Base-by-base conservation (phyloP, 2,329 filamentous ascomycete genomes). In the Cladosporium sp. region DNA sequence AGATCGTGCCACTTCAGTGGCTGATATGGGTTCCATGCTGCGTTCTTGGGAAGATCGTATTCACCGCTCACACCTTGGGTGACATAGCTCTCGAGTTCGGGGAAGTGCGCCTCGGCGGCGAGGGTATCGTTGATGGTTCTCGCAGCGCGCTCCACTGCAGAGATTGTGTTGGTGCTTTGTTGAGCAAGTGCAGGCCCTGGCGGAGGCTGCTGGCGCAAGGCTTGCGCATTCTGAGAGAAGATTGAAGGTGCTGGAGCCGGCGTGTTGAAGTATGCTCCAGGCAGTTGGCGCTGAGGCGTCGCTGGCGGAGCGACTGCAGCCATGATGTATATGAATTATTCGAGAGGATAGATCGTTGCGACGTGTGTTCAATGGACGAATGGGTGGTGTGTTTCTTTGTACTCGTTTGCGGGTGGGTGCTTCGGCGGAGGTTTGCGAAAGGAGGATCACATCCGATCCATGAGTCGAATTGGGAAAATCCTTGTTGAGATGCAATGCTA, bases 1-100 rank as follows among this genome's bases (percentile, higher is more conserved):
- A 99, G 92, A 60, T 88, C 85, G 71, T 96, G 92, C 70, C 86
- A 88, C 61, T 88, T 85, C 22, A 86, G 81, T 69, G 87, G 89
- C 66, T 96, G 87, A 66, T 96, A 99, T 1, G 93, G 93, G 37
- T 87, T 83, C 87, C 90, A 93, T 55, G 90, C 80, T 59, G 78
- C 70, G 50, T 75, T 75, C 32, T 68, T 73, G 37, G 87, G 81
- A 43, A 95, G 74, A 61, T 96, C 89, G 72, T 97, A 97, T 57
- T 96, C 90, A 62, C 88, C 92, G 4, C 91, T 96, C 57, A 87
- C 84, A 57, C 93, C 90, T 73, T 91, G 58, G 56, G 85, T 83
- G 62, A 95, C 84, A 72, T 96, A 96, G 52, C 82, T 86, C 68
- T 97, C 92, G 15, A 99, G 75, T 57, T 95, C 89, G 6, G 91